Percentiles rank a stretch among this genome's conserved stretches.
Evolutionary conservation across 2,329 filamentous ascomycete species (phyloP).

Genomic region (Daldinia sp.): DNA sequence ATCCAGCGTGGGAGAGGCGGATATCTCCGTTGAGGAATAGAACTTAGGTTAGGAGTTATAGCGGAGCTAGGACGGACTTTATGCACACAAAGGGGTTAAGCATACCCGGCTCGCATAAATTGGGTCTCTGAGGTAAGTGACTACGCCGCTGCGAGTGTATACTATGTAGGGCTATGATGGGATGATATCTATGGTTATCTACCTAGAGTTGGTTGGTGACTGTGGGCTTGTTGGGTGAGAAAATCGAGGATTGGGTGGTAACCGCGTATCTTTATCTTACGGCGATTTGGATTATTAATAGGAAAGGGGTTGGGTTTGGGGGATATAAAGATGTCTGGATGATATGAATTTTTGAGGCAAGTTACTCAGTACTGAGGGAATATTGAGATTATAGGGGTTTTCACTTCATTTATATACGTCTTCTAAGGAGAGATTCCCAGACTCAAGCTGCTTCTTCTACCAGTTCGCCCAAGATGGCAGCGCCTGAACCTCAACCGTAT

Average conservation of each 20-base stretch:
- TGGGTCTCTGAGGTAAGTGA: not conserved
- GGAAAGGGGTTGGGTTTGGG: too few relatives aligned
- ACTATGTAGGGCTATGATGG: not conserved
- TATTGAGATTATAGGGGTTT: not conserved
- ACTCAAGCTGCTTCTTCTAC: not conserved
- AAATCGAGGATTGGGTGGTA: not conserved
- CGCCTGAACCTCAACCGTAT: slow-evolving; percentile 21
- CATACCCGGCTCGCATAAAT: slow-evolving; percentile 4
- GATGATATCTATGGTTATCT: not conserved
- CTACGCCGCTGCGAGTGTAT: not conserved
- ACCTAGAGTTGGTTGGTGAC: not conserved
- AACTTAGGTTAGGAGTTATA: not conserved
- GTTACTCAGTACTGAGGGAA: not conserved
- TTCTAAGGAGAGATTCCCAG: not conserved
- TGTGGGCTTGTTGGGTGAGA: not conserved
- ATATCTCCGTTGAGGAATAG: not conserved
- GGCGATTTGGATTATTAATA: not conserved
- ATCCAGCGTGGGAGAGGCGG: not conserved
- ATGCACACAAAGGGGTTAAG: slow-evolving; percentile 24
- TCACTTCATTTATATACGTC: not conserved
- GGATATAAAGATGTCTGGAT: not conserved
- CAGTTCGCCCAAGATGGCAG: slow-evolving; percentile 8
- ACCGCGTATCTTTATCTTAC: not conserved
- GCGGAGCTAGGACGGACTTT: slow-evolving; percentile 23
- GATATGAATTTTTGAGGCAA: not conserved